A percentile compares a stretch with the other conserved stretches of the same genome.
phyloP scores from a whole-genome alignment of 1,139 yeast species.

The Sugiyamaella pinicola region DNA sequence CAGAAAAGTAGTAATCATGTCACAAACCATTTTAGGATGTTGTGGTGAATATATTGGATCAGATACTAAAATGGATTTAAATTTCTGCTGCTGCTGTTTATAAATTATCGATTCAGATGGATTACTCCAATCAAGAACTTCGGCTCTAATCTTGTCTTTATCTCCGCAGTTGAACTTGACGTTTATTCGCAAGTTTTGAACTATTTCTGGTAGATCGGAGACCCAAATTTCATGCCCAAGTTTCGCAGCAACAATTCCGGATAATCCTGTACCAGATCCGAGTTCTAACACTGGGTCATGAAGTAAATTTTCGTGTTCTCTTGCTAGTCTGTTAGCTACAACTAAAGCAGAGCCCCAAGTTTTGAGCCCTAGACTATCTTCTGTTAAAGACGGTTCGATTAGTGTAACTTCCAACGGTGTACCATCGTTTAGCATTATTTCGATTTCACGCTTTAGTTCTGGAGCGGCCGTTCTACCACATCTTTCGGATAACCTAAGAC shows the following conservation, averaged over 20 bases:
- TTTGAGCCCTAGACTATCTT: slow-evolving; percentile 84
- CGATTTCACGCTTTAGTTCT: slow-evolving; percentile 56
- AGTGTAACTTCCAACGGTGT: slow-evolving; percentile 46
- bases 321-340: slow-evolving; percentile 57
- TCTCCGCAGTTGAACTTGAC: slow-evolving; percentile 52
- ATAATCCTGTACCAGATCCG: slow-evolving; percentile 93
- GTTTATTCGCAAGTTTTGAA: slow-evolving; percentile 65
- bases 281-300: slow-evolving; percentile 64
- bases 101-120: slow-evolving; percentile 42
- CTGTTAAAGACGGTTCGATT: slow-evolving; percentile 82
- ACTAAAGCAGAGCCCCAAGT: slow-evolving; percentile 95
- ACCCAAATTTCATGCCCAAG: slow-evolving; percentile 56
- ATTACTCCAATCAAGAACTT: slow-evolving; percentile 75
- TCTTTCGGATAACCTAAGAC: slow-evolving; percentile 71
- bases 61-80: slow-evolving; percentile 66
- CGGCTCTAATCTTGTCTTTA: slow-evolving; percentile 41
- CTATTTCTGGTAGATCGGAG: slow-evolving; percentile 80
- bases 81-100: slow-evolving; percentile 37
- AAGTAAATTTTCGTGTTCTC: slow-evolving; percentile 36
- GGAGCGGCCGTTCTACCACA: slow-evolving; percentile 91
- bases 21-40: slow-evolving; percentile 74
- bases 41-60: slow-evolving; percentile 86
- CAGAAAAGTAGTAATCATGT: slow-evolving; percentile 55
- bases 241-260: slow-evolving; percentile 64
- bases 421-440: slow-evolving; percentile 25